A percentile compares a stretch with the other conserved stretches of the same genome.
Conservation (phyloP, 768 basidiomycete species). For the Naganishia antarctica region DNA sequence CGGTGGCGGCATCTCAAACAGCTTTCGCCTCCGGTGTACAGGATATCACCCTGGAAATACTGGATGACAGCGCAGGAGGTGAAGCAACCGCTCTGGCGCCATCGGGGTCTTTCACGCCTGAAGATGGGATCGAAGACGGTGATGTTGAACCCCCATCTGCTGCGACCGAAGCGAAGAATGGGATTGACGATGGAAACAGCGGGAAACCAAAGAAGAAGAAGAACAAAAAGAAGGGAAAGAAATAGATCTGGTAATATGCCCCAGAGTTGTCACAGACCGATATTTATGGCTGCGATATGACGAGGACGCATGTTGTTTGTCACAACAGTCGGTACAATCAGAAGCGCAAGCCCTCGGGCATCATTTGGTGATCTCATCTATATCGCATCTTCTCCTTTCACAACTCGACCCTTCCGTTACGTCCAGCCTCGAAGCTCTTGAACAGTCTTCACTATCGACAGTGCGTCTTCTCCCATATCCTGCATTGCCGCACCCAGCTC, state of each 20-base stretch:
- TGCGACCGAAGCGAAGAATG: neutral
- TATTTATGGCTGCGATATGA: too few relatives aligned
- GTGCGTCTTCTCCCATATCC: constrained; percentile 13
- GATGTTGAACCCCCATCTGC: neutral
- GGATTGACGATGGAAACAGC: neutral
- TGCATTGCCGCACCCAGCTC: constrained; percentile 13
- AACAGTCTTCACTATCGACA: neutral
- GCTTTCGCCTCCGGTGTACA: too few relatives aligned
- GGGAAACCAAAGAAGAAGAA: constrained; percentile 20
- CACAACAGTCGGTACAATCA: too few relatives aligned
- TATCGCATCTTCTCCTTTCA: too few relatives aligned
- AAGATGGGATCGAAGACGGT: neutral
- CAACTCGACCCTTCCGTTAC: neutral
- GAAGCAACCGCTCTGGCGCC: neutral
- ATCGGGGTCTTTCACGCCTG: neutral
- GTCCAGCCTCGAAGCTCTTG: constrained; percentile 1
- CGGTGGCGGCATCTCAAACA: neutral
- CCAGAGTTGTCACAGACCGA: too few relatives aligned
- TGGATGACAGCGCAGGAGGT: neutral
- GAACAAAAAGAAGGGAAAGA: constrained; percentile 21
- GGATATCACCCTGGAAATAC: too few relatives aligned
- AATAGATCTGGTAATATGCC: neutral
- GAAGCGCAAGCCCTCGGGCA: too few relatives aligned
- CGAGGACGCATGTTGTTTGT: too few relatives aligned
- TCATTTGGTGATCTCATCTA: too few relatives aligned